Evolutionary conservation across 306 rosid genomes (phyloP), one percentile per base, ranked within the genome.

Genomic region (Myrica gale): DNA sequence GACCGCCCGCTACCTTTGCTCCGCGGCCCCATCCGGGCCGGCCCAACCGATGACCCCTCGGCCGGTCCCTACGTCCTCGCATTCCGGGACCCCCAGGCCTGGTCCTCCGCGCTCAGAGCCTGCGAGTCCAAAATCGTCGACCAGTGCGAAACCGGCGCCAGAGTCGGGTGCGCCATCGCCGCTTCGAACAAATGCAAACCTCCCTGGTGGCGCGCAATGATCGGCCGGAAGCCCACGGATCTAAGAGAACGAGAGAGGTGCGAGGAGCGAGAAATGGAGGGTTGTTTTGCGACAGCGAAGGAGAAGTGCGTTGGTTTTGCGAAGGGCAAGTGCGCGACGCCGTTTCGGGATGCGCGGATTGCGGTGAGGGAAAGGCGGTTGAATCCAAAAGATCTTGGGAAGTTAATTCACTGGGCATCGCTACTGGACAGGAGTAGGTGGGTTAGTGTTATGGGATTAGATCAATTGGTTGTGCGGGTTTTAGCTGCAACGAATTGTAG

Each of bases 61-160:
- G 47, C 80, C 5, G 92, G 91, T 11, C 87, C 90, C 1, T 82
- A 74, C 81, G 84, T 92, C 7, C 88, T 92, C 2, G 94, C 92
- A 0, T 92, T 92, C 80, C 76, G 87, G 46, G 88, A 94, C 78
- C 32, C 87, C 10, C 88, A 71, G 13, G 84, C 98, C 17, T 94
- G 98, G 97, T 74, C 83, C 13, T 76, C 85, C 21, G 86, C 96
- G 11, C 89, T 80, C 85, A 45, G 23, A 65, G 75, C 81, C 7
- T 82, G 93, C 81, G 84, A 89, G 87, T 85, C 83, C 0, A 89
- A 83, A 76, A 84, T 93, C 13, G 60, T 85, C 2, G 79, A 75
- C 55, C 97, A 90, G 85, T 95, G 98, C 77, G 87, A 80, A 76
- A 85, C 82, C 44, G 97, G 96, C 7, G 93, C 96, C 7, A 85